Conservation (phyloP, 306 rosid genomes). For the Aeschynomene evenia region DNA sequence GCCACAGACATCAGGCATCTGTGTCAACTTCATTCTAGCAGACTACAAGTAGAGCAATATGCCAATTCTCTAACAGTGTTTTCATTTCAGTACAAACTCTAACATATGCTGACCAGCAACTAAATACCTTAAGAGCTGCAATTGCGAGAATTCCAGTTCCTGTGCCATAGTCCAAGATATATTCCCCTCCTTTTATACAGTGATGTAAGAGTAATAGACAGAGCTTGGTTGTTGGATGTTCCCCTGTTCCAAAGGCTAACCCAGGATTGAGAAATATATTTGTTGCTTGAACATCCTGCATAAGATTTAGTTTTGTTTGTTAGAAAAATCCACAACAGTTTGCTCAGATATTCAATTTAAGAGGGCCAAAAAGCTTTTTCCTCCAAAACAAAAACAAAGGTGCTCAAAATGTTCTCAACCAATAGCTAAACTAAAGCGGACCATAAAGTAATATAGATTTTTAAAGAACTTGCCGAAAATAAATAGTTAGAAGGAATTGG, state of each 20-base stretch:
- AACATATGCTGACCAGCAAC: slow-evolving; percentile 1
- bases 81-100: slow-evolving; percentile 17
- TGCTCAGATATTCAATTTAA: background rate
- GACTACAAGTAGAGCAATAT: slow-evolving; percentile 10
- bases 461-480: slow-evolving; percentile 4
- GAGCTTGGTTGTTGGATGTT: slow-evolving; percentile 77
- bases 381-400: background rate
- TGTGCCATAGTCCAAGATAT: slow-evolving; percentile 82
- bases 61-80: background rate
- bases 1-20: background rate
- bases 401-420: no score
- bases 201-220: slow-evolving; percentile 69
- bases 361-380: background rate
- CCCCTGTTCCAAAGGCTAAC: slow-evolving; percentile 92
- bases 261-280: slow-evolving; percentile 85
- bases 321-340: background rate
- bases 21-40: slow-evolving; percentile 4
- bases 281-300: slow-evolving; percentile 68
- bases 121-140: slow-evolving; percentile 76
- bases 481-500: background rate
- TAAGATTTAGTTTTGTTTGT: background rate
- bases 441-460: background rate
- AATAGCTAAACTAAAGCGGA: no score
- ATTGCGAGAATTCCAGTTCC: slow-evolving; percentile 94
- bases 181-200: slow-evolving; percentile 73